Conservation (phyloP, 73 alveolate genomes). For the Paramecium sexaurelia region DNA sequence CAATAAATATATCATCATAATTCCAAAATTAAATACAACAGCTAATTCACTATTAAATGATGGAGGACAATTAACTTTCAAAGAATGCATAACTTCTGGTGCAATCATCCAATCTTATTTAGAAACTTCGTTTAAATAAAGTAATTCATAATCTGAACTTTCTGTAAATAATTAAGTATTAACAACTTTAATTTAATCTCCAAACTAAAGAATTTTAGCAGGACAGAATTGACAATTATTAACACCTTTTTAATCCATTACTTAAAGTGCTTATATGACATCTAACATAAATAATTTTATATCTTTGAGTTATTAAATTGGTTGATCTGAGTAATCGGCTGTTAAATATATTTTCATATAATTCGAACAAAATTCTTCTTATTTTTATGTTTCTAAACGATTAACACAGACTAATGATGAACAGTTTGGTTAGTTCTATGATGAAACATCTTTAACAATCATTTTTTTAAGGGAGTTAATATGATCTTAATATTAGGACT, state of each 20-base stretch:
- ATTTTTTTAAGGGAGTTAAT: not conserved
- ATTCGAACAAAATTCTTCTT: slow-evolving; percentile 25
- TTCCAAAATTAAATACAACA: slow-evolving; percentile 30
- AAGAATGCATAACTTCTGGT: slow-evolving; percentile 33
- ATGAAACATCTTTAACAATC: not conserved
- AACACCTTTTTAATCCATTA: not conserved
- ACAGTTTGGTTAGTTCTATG: not conserved
- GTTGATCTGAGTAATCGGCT: slow-evolving; percentile 20
- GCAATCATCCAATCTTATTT: slow-evolving; percentile 48
- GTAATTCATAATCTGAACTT: slow-evolving; percentile 13
- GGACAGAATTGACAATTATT: slow-evolving; percentile 27
- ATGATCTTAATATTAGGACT: not conserved
- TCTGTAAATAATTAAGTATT: not conserved
- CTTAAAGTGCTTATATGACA: not conserved
- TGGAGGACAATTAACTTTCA: not conserved
- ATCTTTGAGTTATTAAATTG: not conserved
- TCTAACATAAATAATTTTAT: not conserved
- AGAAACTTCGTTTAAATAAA: not conserved
- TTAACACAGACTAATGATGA: not conserved
- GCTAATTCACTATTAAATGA: slow-evolving; percentile 26
- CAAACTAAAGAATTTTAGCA: not conserved
- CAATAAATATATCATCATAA: not conserved
- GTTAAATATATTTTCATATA: not conserved
- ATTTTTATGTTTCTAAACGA: not conserved
- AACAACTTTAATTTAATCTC: not conserved